A percentile compares a stretch with the other conserved stretches of the same genome.
Evolutionary conservation across 2,329 filamentous ascomycete genomes (phyloP).

Genomic region (Emmonsiellopsis sp.): DNA sequence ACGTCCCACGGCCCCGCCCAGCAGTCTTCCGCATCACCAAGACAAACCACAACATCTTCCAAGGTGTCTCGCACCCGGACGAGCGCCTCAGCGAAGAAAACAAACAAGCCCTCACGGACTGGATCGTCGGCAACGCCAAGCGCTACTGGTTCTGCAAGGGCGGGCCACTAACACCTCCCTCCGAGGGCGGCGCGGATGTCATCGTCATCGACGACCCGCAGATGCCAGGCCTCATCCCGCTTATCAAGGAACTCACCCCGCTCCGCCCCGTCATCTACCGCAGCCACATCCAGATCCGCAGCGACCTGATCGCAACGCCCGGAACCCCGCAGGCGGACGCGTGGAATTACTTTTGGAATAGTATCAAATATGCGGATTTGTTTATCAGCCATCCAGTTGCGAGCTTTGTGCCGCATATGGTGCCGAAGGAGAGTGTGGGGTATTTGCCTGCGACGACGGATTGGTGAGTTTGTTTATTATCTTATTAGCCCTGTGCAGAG

Average conservation of each 20-base stretch:
- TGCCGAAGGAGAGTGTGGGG: slow-evolving; percentile 56
- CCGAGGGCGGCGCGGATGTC: slow-evolving; percentile 64
- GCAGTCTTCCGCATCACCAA: slow-evolving; percentile 77
- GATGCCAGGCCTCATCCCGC: slow-evolving; percentile 68
- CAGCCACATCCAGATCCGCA: slow-evolving; percentile 73
- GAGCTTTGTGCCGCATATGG: slow-evolving; percentile 60
- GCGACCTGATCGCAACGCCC: slow-evolving; percentile 55
- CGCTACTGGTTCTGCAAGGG: slow-evolving; percentile 63
- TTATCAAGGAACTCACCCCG: slow-evolving; percentile 62
- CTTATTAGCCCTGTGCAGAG: background rate
- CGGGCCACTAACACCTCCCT: slow-evolving; percentile 55
- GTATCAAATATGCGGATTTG: slow-evolving; percentile 61
- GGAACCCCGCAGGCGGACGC: slow-evolving; percentile 61
- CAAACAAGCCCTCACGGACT: slow-evolving; percentile 54
- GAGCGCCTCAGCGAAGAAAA: slow-evolving; percentile 56
- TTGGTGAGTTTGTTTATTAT: slow-evolving; percentile 41
- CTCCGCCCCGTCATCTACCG: slow-evolving; percentile 70
- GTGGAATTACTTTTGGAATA: slow-evolving; percentile 66
- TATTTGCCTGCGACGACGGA: slow-evolving; percentile 76
- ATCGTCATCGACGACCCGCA: slow-evolving; percentile 76
- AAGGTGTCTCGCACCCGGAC: slow-evolving; percentile 60
- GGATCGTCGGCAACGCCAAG: slow-evolving; percentile 64
- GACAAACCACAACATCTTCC: slow-evolving; percentile 80
- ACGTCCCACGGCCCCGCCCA: slow-evolving; percentile 68
- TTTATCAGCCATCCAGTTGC: slow-evolving; percentile 77